These are phyloP conservation scores for Aspergillus sp. DNA, from an alignment of 2,329 filamentous ascomycete species.

Conservation along the genomic window DNA sequence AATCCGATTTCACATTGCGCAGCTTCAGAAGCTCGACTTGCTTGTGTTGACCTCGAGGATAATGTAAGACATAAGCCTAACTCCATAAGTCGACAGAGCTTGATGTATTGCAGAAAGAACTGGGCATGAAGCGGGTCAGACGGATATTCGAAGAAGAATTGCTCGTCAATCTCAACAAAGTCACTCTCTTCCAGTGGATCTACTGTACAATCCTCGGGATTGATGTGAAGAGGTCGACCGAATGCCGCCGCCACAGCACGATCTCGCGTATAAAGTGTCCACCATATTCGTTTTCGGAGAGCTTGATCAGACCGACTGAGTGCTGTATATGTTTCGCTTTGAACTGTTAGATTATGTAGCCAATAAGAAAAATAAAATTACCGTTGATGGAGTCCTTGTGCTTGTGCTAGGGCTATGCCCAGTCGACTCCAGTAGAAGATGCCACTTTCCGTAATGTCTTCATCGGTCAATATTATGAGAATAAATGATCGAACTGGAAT, in stretches of 20 bases:
- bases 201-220: conserved; percentile 6
- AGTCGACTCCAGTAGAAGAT: conserved; percentile 13
- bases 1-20: conserved; percentile 9
- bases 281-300: conserved; percentile 10
- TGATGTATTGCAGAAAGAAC: conserved; percentile 10
- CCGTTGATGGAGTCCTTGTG: conserved; percentile 5
- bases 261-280: conserved; percentile 11
- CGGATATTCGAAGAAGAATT: not conserved
- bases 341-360: too few relatives aligned
- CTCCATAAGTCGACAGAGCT: conserved; percentile 12
- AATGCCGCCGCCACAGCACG: conserved; percentile 11
- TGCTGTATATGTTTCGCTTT: conserved; percentile 5
- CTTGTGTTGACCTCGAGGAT: conserved; percentile 4
- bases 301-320: conserved; percentile 1
- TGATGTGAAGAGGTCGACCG: conserved; percentile 10
- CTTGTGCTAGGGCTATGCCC: conserved; percentile 9
- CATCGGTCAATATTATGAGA: not conserved
- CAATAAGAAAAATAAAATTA: not conserved
- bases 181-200: conserved; percentile 4
- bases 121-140: not conserved
- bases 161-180: conserved; percentile 6
- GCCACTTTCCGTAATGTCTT: conserved; percentile 10
- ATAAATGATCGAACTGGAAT: not conserved
- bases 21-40: conserved; percentile 1
- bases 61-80: conserved; percentile 7